phyloP scores from a whole-genome alignment of 345 rosid species.

The thale cress (Arabidopsis thaliana) region DNA sequence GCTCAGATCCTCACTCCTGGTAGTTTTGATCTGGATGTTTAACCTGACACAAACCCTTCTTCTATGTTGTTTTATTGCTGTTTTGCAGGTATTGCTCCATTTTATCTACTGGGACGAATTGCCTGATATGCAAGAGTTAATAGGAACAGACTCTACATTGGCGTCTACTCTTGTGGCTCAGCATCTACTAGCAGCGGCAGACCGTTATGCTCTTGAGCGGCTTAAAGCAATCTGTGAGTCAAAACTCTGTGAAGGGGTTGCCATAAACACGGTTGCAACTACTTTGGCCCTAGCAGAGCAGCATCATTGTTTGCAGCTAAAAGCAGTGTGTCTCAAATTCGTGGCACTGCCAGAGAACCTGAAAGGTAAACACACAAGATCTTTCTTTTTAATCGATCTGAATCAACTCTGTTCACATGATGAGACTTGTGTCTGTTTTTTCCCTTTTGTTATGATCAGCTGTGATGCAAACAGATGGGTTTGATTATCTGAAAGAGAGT shows the following conservation, averaged over 20 bases:
- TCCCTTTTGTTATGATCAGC: constrained; percentile 45
- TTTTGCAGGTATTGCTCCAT: constrained; percentile 69
- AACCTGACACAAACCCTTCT: constrained; percentile 4
- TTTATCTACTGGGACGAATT: constrained; percentile 82
- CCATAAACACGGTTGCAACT: constrained; percentile 81
- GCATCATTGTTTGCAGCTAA: constrained; percentile 72
- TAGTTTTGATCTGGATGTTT: neutral
- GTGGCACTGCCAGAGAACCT: constrained; percentile 65
- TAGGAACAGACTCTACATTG: constrained; percentile 58
- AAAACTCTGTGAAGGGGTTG: constrained; percentile 69
- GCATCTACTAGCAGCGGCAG: constrained; percentile 86
- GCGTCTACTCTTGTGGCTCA: constrained; percentile 75
- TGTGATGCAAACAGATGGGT: constrained; percentile 85
- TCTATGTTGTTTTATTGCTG: neutral
- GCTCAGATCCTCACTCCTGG: constrained; percentile 6
- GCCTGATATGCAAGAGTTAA: constrained; percentile 75
- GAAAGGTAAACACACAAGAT: constrained; percentile 51
- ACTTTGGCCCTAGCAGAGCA: constrained; percentile 86
- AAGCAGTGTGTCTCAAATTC: constrained; percentile 75
- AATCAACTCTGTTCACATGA: neutral
- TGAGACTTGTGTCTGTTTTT: neutral
- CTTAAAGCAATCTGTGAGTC: constrained; percentile 71
- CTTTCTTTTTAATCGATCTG: neutral
- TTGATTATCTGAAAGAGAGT: constrained; percentile 61
- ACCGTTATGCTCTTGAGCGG: constrained; percentile 73